These are phyloP conservation scores for Pestalotiopsis sp. DNA, from an alignment of 2,329 filamentous ascomycete genomes.

Conservation along the genomic window DNA sequence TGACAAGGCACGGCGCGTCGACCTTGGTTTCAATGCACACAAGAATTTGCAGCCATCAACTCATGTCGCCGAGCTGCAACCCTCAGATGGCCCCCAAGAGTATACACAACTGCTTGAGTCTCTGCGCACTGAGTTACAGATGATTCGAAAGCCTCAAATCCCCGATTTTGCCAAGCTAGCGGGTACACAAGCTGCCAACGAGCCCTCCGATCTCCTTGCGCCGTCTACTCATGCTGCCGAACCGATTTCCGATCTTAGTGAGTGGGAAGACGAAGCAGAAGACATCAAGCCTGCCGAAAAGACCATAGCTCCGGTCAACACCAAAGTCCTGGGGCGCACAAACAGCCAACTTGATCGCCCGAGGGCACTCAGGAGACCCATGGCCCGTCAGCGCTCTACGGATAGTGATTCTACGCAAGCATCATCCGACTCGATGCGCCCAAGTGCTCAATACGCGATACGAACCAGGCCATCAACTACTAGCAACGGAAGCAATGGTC, in stretches of 20 bases:
- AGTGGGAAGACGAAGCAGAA: conserved; percentile 51
- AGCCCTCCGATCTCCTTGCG: background rate
- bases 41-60: conserved; percentile 45
- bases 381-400: background rate
- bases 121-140: conserved; percentile 43
- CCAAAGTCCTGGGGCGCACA: conserved; percentile 8
- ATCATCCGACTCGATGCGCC: background rate
- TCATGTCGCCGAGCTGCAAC: conserved; percentile 6
- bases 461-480: background rate
- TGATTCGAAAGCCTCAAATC: conserved; percentile 28
- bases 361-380: conserved; percentile 6
- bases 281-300: conserved; percentile 17
- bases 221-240: conserved; percentile 25
- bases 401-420: background rate
- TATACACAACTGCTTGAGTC: conserved; percentile 46
- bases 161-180: conserved; percentile 29
- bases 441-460: background rate
- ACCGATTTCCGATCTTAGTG: conserved; percentile 52
- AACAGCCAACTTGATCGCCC: background rate
- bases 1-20: conserved; percentile 38
- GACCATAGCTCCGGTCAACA: conserved; percentile 11
- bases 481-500: background rate
- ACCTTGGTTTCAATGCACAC: conserved; percentile 58
- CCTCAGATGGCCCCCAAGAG: conserved; percentile 36
- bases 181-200: conserved; percentile 16